These are phyloP conservation scores for Euphorbia corollata DNA, from an alignment of 441 rosid genomes.

Conservation along the genomic window DNA sequence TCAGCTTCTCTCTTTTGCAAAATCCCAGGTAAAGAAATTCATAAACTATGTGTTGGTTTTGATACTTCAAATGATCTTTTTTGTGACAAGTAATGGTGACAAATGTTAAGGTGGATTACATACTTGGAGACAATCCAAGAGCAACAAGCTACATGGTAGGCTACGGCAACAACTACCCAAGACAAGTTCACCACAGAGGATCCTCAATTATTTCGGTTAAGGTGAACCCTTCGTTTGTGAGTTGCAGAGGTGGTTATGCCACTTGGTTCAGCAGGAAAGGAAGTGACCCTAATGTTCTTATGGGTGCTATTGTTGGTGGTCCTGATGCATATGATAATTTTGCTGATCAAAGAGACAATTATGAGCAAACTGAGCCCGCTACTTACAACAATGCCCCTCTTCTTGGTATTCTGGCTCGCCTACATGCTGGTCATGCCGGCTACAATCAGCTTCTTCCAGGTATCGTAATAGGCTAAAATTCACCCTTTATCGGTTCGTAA, in stretches of 20 bases:
- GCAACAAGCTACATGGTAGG: conserved; percentile 99
- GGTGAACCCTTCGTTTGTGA: conserved; percentile 58
- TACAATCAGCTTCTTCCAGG: conserved; percentile 95
- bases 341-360: conserved; percentile 90
- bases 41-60: neutral
- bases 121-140: conserved; percentile 97
- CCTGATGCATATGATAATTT: conserved; percentile 96
- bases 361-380: conserved; percentile 97
- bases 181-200: conserved; percentile 83
- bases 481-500: neutral
- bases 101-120: conserved; percentile 57
- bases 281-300: conserved; percentile 76
- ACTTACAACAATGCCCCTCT: conserved; percentile 98
- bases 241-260: conserved; percentile 93
- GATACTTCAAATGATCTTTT: no score
- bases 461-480: conserved; percentile 20
- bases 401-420: conserved; percentile 79
- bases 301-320: conserved; percentile 93
- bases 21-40: conserved; percentile 57
- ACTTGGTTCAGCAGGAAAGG: conserved; percentile 73
- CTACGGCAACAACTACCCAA: conserved; percentile 84
- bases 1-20: conserved; percentile 69
- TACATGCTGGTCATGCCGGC: conserved; percentile 57
- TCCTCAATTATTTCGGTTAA: conserved; percentile 79
- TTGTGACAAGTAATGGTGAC: neutral